These are phyloP conservation scores for Penicillium bovifimosum DNA, from an alignment of 495 filamentous ascomycete genomes.

Conservation along the genomic window DNA sequence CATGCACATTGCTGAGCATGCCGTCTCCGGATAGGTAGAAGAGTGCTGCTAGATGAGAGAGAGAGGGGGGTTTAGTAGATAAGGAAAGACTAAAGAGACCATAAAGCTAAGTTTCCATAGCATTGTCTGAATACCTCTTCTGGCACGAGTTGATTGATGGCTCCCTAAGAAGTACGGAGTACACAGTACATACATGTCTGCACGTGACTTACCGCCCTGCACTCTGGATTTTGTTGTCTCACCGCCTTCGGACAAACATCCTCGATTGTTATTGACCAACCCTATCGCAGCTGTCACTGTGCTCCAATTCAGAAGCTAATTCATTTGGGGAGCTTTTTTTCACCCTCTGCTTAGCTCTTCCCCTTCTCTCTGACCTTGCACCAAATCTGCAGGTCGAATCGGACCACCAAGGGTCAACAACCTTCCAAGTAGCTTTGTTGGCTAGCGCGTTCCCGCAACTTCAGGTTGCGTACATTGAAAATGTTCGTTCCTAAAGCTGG, in stretches of 20 bases:
- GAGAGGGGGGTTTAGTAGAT: no score
- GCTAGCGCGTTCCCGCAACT: slow-evolving; percentile 8
- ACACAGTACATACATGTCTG: neutral
- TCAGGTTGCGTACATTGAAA: slow-evolving; percentile 12
- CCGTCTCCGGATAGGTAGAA: no score
- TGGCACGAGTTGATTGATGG: no score
- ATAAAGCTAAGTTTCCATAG: no score
- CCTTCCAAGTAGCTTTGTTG: neutral
- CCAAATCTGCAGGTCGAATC: neutral
- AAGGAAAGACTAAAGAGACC: no score
- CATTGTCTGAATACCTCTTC: no score
- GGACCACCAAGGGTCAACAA: neutral
- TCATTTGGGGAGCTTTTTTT: neutral
- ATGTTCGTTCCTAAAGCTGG: slow-evolving; percentile 61
- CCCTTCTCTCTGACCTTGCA: neutral
- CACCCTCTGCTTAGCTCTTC: neutral
- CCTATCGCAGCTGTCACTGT: slow-evolving; percentile 1
- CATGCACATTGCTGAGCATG: no score
- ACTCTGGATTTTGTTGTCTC: neutral
- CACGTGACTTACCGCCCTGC: neutral
- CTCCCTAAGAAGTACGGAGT: no score
- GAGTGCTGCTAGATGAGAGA: no score
- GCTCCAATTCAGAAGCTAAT: neutral
- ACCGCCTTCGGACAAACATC: slow-evolving; percentile 18
- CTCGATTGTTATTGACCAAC: slow-evolving; percentile 10